Evolutionary conservation across 2,329 filamentous ascomycete species (phyloP).

Genomic region (Didymella exigua): DNA sequence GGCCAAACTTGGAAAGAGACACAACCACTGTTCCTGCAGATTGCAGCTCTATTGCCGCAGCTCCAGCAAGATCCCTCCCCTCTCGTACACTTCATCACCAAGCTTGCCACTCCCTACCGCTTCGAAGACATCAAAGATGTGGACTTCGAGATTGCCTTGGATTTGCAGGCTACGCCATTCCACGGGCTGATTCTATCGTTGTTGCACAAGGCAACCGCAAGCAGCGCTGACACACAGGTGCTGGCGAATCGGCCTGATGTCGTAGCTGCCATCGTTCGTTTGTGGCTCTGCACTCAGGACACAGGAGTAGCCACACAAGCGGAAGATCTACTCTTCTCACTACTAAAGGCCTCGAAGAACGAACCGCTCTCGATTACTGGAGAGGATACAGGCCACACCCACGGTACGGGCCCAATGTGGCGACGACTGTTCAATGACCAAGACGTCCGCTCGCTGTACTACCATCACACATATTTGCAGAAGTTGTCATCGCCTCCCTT

Average conservation of each 20-base stretch:
- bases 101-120: conserved; percentile 53
- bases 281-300: conserved; percentile 64
- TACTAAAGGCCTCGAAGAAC: conserved; percentile 56
- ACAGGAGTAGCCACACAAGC: conserved; percentile 62
- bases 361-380: conserved; percentile 49
- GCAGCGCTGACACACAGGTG: conserved; percentile 61
- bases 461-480: conserved; percentile 59
- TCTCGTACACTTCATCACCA: conserved; percentile 59
- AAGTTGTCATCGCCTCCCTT: conserved; percentile 39
- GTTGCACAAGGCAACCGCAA: conserved; percentile 60
- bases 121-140: conserved; percentile 54
- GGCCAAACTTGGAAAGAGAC: conserved; percentile 36
- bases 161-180: conserved; percentile 56
- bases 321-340: conserved; percentile 57
- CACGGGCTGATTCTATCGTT: conserved; percentile 63
- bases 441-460: conserved; percentile 63
- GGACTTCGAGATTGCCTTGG: conserved; percentile 61
- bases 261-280: conserved; percentile 59
- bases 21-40: conserved; percentile 49
- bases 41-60: conserved; percentile 58
- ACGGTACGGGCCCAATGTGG: conserved; percentile 58
- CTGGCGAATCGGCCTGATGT: conserved; percentile 63
- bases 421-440: conserved; percentile 65
- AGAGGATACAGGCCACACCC: conserved; percentile 33
- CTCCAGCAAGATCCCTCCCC: conserved; percentile 65